Conservation (phyloP, 345 rosid genomes). For the Rhizophora apiculata region DNA sequence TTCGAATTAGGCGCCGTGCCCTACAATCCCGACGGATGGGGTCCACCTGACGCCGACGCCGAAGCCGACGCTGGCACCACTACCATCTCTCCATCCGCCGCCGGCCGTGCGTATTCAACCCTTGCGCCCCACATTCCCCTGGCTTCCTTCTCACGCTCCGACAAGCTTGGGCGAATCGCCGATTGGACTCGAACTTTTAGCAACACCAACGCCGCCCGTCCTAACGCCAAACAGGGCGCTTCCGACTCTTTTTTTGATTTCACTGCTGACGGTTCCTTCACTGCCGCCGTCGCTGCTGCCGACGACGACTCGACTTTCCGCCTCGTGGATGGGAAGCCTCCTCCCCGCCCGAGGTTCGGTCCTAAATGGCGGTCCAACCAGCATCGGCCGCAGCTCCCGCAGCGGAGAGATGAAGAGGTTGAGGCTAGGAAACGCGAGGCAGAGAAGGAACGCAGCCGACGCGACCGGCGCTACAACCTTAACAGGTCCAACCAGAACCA, state of each 20-base stretch:
- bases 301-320: conserved; percentile 82
- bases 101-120: conserved; percentile 12
- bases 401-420: conserved; percentile 93
- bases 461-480: conserved; percentile 68
- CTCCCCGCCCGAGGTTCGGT: conserved; percentile 85
- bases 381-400: conserved; percentile 77
- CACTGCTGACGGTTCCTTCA: conserved; percentile 77
- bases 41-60: conserved; percentile 54
- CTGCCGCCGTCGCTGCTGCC: conserved; percentile 38
- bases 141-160: conserved; percentile 86
- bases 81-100: conserved; percentile 13
- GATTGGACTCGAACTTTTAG: conserved; percentile 72
- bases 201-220: conserved; percentile 22
- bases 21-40: conserved; percentile 93
- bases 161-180: conserved; percentile 89
- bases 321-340: conserved; percentile 85
- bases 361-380: conserved; percentile 88
- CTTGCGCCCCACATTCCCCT: conserved; percentile 67
- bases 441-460: conserved; percentile 91
- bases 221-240: conserved; percentile 35
- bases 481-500: conserved; percentile 67
- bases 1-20: conserved; percentile 77
- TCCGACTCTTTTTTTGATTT: conserved; percentile 70
- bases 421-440: conserved; percentile 84
- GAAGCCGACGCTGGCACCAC: conserved; percentile 19